A percentile compares a stretch with the other conserved stretches of the same genome.
Conservation (phyloP, 2,329 filamentous ascomycete genomes). For the Dactylellina haptotyla region DNA sequence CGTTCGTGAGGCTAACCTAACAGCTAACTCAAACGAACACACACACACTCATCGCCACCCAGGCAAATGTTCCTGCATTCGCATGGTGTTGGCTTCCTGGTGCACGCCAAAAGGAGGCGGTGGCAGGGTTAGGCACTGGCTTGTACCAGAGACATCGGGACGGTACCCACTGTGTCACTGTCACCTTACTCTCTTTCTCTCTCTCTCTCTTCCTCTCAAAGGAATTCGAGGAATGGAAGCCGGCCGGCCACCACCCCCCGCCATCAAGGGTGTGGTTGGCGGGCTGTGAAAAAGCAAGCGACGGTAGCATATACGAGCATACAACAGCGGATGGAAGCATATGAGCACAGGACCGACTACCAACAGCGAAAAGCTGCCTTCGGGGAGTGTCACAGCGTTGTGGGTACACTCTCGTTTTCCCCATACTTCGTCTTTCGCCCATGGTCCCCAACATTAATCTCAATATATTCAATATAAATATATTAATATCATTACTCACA, state of each 20-base stretch:
- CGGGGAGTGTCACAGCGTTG: constrained; percentile 18
- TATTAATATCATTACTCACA: neutral
- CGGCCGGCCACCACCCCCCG: neutral
- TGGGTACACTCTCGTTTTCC: constrained; percentile 15
- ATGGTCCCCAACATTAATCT: too few species aligned
- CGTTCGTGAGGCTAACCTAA: neutral
- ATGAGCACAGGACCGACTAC: constrained; percentile 35
- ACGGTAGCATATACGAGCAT: neutral
- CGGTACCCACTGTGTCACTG: neutral
- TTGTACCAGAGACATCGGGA: constrained; percentile 9
- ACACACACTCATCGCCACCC: neutral
- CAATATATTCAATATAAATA: neutral
- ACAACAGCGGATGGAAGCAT: constrained; percentile 4
- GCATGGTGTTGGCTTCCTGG: neutral
- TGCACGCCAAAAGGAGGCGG: constrained; percentile 1
- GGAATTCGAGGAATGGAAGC: neutral
- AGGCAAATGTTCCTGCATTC: neutral
- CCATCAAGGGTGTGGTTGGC: too few species aligned
- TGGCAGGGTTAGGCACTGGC: neutral
- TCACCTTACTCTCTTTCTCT: neutral
- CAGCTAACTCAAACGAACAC: constrained; percentile 3
- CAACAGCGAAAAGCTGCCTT: constrained; percentile 23
- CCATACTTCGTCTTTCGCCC: neutral
- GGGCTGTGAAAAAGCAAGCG: constrained; percentile 11
- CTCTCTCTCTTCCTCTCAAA: neutral